Base-by-base conservation (phyloP, 148 eudicot species). In the Camellia sinensis region DNA sequence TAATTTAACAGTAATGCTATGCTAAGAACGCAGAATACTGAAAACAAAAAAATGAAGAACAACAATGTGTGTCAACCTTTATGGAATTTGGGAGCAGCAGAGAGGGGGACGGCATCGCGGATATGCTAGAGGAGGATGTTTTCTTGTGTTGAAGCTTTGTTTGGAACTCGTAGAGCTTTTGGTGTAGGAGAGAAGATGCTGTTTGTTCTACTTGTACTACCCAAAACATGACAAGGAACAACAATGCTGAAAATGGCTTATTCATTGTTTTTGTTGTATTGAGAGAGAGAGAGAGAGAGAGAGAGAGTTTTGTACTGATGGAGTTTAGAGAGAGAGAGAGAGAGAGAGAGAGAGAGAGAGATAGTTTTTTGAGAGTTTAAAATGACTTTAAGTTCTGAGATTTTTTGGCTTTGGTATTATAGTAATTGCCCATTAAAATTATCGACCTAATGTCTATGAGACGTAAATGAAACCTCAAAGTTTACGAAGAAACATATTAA, bases 81-180 rank as follows among this genome's bases (percentile, higher is more conserved):
- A 7, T 29, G 46, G 78, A 1, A 40, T 18, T 41, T 10, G 67
- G 19, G 17, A 14, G 41, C 21, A 75, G 13, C 56, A 29, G 59
- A 21, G 17, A 50, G 0, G 72, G 79, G 40, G 15, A 7, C 5
- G 52, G 80, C 19, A 43, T 73, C 62, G 69, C 14, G 54, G 17
- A 19, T 1, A 3, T 7, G 54, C 45, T 6, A 71, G 37, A 29
- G 37, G 43, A 79, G 56, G 61, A 0, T 14, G 66, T 78, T 76
- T 65, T 75, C 11, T 29, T 1, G 1, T 46, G 71, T 1, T 43
- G 80, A 22, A 86, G 82, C 14, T 78, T 80, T 19, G 65, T 52
- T 63, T 83, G 77, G 63, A 86, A 82, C 57, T 86, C 75, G 43
- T 78, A 22, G 2, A 81, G 78, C 76, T 86, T 86, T 19, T 68